A percentile compares a stretch with the other conserved stretches of the same genome.
Evolutionary conservation across 257 asterid genomes (phyloP).

Genomic region (Plantago major): DNA sequence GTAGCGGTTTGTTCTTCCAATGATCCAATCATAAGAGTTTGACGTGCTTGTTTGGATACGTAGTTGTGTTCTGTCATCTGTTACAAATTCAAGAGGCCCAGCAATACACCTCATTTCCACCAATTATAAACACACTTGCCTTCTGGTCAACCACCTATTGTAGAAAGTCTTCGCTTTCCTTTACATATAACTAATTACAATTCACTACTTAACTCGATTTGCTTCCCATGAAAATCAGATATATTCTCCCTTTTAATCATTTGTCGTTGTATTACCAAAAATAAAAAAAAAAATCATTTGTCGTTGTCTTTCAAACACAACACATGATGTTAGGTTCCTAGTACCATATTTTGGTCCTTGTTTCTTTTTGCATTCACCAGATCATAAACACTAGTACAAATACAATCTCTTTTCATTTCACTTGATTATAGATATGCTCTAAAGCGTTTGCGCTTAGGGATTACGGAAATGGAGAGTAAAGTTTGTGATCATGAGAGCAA

Average conservation of each 20-base stretch:
- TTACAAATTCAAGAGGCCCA: no score
- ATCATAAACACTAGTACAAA: neutral
- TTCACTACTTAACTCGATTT: conserved; percentile 18
- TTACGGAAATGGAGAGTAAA: conserved; percentile 20
- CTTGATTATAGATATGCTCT: no score
- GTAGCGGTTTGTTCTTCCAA: neutral
- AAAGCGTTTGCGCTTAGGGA: no score
- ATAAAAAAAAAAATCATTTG: no score
- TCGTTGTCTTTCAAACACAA: neutral
- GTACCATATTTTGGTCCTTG: neutral
- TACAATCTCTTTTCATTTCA: no score
- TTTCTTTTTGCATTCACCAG: neutral
- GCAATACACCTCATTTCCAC: neutral
- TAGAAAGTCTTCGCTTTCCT: neutral
- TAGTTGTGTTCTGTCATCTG: no score
- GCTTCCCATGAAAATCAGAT: neutral
- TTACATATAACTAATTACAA: neutral
- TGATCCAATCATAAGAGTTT: neutral
- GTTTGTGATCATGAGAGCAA: conserved; percentile 15
- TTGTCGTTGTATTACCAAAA: no score
- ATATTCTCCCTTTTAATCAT: neutral
- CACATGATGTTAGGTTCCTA: neutral
- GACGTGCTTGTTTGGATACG: neutral
- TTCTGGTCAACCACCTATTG: neutral
- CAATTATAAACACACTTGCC: neutral